A percentile compares a stretch with the other conserved stretches of the same genome.
phyloP scores from a whole-genome alignment of 345 rosid species.

The Populus simonii region DNA sequence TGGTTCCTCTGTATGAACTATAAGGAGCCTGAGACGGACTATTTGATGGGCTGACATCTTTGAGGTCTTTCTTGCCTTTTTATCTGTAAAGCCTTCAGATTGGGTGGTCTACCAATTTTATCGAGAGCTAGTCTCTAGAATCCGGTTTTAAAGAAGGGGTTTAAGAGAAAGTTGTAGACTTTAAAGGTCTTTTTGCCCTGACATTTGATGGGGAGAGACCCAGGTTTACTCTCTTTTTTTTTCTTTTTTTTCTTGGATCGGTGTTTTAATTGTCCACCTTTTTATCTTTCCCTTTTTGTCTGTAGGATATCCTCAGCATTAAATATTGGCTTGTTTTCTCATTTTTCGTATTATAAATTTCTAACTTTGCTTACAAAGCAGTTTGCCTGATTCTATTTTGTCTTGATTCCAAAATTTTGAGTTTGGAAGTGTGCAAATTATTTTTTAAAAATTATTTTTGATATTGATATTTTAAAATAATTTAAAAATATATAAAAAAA shows the following conservation, averaged over 20 bases:
- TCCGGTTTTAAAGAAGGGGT: constrained; percentile 13
- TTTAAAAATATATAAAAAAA: too few relatives aligned
- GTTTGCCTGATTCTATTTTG: neutral
- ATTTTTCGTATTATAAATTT: neutral
- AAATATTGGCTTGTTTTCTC: neutral
- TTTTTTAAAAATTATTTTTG: too few relatives aligned
- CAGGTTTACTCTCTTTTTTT: neutral
- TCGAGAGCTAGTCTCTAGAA: constrained; percentile 24
- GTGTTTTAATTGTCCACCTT: neutral
- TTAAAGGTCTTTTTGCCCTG: neutral
- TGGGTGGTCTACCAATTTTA: constrained; percentile 11
- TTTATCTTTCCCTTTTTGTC: neutral
- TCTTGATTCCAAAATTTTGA: neutral
- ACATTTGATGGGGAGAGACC: constrained; percentile 3
- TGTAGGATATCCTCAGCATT: constrained; percentile 6
- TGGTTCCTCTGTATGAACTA: constrained; percentile 20
- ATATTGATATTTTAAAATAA: too few relatives aligned
- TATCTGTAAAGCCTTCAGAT: constrained; percentile 16
- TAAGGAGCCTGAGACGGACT: constrained; percentile 14
- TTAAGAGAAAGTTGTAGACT: neutral
- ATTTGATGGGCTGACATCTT: constrained; percentile 7
- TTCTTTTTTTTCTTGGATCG: neutral
- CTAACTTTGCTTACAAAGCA: neutral
- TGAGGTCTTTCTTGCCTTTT: neutral
- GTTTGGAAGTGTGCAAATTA: too few relatives aligned